phyloP scores from a whole-genome alignment of 306 rosid genomes.

The Fragaria ananassa region DNA sequence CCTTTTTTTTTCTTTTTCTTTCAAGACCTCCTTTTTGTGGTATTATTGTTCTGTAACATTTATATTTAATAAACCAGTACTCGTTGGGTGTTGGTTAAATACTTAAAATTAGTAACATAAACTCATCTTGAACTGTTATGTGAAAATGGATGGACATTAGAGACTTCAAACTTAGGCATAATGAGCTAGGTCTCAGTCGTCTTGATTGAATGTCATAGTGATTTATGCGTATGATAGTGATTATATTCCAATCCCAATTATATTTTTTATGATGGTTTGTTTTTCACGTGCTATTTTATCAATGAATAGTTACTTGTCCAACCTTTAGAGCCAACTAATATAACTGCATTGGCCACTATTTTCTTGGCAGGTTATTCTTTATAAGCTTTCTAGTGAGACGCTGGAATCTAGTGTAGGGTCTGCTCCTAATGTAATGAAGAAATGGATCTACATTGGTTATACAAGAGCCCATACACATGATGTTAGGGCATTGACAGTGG shows the following conservation, averaged over 20 bases:
- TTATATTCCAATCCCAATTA: neutral
- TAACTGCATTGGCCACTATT: constrained; percentile 7
- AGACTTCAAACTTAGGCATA: neutral
- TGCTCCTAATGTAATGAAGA: constrained; percentile 39
- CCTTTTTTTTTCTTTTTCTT: neutral
- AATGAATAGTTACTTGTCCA: neutral
- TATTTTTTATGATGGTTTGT: neutral
- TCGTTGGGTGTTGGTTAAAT: neutral
- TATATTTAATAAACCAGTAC: neutral
- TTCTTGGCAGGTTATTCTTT: constrained; percentile 71
- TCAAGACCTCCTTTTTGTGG: neutral
- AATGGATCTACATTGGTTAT: constrained; percentile 77
- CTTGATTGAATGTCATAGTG: neutral
- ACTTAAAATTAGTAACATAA: neutral
- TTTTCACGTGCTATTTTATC: neutral
- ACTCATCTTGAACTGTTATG: constrained; percentile 1
- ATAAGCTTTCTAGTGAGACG: constrained; percentile 62
- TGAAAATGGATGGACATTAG: neutral
- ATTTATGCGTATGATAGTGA: neutral
- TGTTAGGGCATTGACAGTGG: constrained; percentile 78
- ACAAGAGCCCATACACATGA: constrained; percentile 84
- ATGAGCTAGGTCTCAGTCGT: neutral
- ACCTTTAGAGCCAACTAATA: neutral
- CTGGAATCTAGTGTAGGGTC: constrained; percentile 32
- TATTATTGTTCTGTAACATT: neutral